phyloP scores from a whole-genome alignment of 805 yeast genomes.

The Metschnikowia noctiluminum region DNA sequence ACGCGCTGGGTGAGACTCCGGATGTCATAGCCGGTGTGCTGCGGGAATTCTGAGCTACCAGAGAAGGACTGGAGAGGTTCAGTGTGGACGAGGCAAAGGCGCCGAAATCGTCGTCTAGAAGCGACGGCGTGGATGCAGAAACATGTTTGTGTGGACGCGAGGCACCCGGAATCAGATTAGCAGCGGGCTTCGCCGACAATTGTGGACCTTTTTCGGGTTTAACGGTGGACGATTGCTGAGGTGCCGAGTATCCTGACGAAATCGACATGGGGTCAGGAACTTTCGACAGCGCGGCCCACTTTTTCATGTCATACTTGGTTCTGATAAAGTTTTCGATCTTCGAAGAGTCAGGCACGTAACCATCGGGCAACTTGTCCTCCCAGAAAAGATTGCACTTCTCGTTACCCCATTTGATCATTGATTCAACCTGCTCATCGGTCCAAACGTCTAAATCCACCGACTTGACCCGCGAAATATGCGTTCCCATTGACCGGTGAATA shows the following conservation, averaged over 20 bases:
- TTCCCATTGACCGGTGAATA: constrained; percentile 91
- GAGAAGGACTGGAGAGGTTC: constrained; percentile 1
- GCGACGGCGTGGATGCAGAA: constrained; percentile 8
- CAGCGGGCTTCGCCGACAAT: neutral
- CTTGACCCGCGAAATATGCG: constrained; percentile 90
- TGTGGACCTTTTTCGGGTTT: neutral
- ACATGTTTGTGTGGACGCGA: neutral
- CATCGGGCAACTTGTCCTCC: constrained; percentile 74
- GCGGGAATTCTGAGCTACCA: neutral
- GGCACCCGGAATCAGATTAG: neutral
- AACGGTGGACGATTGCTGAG: neutral
- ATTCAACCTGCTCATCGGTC: constrained; percentile 87
- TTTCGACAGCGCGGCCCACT: constrained; percentile 66
- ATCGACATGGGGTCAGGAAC: constrained; percentile 60
- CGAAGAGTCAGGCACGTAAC: constrained; percentile 74
- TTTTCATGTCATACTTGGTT: constrained; percentile 86
- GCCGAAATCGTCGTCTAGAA: constrained; percentile 42
- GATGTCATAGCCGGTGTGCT: neutral
- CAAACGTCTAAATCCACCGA: constrained; percentile 94
- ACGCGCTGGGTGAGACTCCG: constrained; percentile 8
- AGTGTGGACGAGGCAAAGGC: constrained; percentile 32
- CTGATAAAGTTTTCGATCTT: constrained; percentile 87
- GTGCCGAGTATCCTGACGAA: neutral
- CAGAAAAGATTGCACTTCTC: constrained; percentile 73
- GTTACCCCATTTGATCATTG: constrained; percentile 87